Evolutionary conservation across 441 rosid species (phyloP).

Genomic region (Pelargonium cotyledonis): DNA sequence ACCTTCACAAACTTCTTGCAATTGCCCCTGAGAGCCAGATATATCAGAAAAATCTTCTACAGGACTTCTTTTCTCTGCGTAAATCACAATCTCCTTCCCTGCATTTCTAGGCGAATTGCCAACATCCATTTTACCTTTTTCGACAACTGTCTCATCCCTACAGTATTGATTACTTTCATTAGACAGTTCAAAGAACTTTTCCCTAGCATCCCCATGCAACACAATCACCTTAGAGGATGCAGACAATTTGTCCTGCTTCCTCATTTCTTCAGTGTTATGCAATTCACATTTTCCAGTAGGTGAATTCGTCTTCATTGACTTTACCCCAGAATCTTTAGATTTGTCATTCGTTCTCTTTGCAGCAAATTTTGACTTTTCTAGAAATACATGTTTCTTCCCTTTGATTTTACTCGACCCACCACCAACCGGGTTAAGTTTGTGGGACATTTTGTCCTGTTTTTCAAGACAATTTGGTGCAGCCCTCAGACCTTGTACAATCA

Average conservation of each 20-base stretch:
- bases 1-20: slow-evolving; percentile 11
- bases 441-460: neutral
- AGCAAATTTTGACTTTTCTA: neutral
- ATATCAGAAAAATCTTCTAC: slow-evolving; percentile 19
- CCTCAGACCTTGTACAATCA: neutral
- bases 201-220: too few species aligned
- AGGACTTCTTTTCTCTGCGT: slow-evolving; percentile 7
- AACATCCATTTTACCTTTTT: too few species aligned
- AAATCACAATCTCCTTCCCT: slow-evolving; percentile 22
- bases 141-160: too few species aligned
- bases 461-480: neutral
- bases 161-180: too few species aligned
- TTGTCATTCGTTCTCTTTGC: neutral
- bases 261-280: neutral
- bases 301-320: neutral
- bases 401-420: too few species aligned
- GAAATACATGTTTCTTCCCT: neutral
- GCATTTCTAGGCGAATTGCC: neutral
- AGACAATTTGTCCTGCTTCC: neutral
- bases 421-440: too few species aligned
- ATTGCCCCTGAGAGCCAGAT: slow-evolving; percentile 9
- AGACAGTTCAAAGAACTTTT: too few species aligned
- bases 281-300: neutral
- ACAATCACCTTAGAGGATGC: too few species aligned
- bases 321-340: neutral